Evolutionary conservation across 2,329 filamentous ascomycete genomes (phyloP), one percentile per base, ranked within the genome.

Genomic region (Penicillium fuscoglaucum): DNA sequence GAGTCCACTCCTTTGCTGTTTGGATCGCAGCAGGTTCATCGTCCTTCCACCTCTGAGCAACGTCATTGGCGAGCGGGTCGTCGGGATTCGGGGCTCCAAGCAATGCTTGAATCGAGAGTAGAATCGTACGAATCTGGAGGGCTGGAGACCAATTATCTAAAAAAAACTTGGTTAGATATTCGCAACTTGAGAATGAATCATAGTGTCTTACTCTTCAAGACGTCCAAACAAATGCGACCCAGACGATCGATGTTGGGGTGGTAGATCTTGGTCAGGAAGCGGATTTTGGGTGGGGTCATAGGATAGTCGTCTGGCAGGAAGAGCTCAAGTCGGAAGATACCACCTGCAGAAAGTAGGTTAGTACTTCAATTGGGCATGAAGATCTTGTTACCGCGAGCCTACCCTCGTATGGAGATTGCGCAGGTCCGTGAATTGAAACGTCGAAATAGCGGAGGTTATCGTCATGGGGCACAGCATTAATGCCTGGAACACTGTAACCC

Each of bases 231-330:
- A 78, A 99, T 99, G 60, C 95, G 90, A 60, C 95, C 95, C 2
- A 99, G 86, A 78, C 96, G 96, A 76, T 99, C 95, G 68, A 99
- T 97, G 76, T 99, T 99, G 52, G 95, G 95, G 76, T 99, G 96
- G 79, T 98, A 99, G 76, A 99, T 98, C 80, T 96, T 97, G 69
- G 96, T 99, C 52, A 99, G 83, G 79, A 99, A 99, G 55, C 95
- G 90, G 72, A 99, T 97, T 83, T 97, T 97, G 46, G 95, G 95
- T 54, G 95, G 93, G 35, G 92, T 96, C 95, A 99, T 99, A 43
- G 95, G 95, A 76, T 99, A 99, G 80, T 99, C 95, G 72, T 99
- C 95, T 45, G 96, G 96, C 26, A 99, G 84, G 77, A 99, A 99
- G 21, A 99, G 87, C 78, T 99, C 95, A 61, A 98, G 89, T 78